These are phyloP conservation scores for Diaporthe citriasiana DNA, from an alignment of 2,329 filamentous ascomycete species.

Conservation along the genomic window DNA sequence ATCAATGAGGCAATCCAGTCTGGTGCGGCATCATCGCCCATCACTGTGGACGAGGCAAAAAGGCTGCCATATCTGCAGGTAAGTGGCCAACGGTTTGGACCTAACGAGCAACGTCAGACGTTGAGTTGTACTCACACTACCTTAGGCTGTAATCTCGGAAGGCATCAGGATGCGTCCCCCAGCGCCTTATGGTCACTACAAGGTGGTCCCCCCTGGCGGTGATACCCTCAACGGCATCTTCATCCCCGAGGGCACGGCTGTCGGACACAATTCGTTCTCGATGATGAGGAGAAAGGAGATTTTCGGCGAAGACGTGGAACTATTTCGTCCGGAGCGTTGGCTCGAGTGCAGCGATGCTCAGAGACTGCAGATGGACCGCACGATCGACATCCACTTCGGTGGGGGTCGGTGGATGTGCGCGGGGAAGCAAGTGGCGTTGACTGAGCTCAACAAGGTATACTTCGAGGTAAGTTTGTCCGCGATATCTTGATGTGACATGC, in stretches of 20 bases:
- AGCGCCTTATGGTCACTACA: conserved; percentile 42
- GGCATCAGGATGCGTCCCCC: conserved; percentile 55
- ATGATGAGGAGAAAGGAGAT: conserved; percentile 34
- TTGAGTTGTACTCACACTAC: neutral
- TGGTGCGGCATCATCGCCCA: conserved; percentile 32
- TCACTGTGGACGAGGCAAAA: conserved; percentile 45
- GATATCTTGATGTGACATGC: neutral
- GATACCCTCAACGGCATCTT: conserved; percentile 11
- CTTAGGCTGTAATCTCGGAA: conserved; percentile 52
- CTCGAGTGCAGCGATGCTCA: conserved; percentile 56
- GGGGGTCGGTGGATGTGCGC: conserved; percentile 57
- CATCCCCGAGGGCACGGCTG: conserved; percentile 31
- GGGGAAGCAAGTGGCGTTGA: conserved; percentile 58
- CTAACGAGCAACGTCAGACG: neutral
- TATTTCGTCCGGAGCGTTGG: conserved; percentile 74
- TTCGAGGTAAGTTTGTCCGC: conserved; percentile 1
- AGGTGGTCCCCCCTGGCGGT: conserved; percentile 39
- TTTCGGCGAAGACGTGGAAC: conserved; percentile 66
- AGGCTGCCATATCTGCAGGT: conserved; percentile 50
- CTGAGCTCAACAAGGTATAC: conserved; percentile 53
- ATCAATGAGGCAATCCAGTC: conserved; percentile 36
- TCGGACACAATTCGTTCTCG: conserved; percentile 30
- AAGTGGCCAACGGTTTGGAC: neutral
- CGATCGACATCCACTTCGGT: conserved; percentile 56
- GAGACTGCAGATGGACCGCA: conserved; percentile 51